Conservation (phyloP, 2,329 filamentous ascomycete genomes). For the Colletotrichum gigasporum region DNA sequence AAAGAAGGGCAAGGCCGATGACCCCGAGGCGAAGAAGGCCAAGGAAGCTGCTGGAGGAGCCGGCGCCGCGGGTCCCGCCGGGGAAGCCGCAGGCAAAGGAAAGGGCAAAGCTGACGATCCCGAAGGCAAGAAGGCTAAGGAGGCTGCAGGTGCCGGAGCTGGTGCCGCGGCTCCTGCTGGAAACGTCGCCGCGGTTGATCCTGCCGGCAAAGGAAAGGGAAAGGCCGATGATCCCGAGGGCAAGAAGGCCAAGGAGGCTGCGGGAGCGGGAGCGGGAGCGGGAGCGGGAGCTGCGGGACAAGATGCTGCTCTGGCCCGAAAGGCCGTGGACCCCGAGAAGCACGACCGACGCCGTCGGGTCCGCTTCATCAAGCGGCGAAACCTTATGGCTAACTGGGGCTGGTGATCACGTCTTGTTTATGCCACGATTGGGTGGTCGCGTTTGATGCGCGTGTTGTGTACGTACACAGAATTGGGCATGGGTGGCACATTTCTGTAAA, state of each 20-base stretch:
- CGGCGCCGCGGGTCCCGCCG: not conserved
- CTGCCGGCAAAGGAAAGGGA: too few relatives aligned
- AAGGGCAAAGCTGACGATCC: not conserved
- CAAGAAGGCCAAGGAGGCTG: not conserved
- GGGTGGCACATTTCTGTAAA: not conserved
- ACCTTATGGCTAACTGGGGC: conserved; percentile 8
- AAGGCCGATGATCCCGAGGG: too few relatives aligned
- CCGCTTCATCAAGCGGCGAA: conserved; percentile 13
- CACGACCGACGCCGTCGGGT: not conserved
- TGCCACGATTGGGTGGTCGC: too few relatives aligned
- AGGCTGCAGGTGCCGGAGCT: not conserved
- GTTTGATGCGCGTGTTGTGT: not conserved
- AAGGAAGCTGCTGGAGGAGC: not conserved
- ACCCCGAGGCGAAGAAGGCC: not conserved
- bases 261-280: not conserved
- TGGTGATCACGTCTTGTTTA: conserved; percentile 13
- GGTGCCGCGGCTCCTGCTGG: conserved; percentile 3
- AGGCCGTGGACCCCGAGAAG: not conserved
- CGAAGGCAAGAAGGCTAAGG: conserved; percentile 18
- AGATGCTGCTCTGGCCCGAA: not conserved
- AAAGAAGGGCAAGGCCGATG: not conserved
- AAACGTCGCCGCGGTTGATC: too few relatives aligned
- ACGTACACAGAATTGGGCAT: not conserved
- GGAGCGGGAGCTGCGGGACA: not conserved
- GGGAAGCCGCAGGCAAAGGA: not conserved